Evolutionary conservation across 164 flowering plant species (phyloP).

Genomic region (Kalanchoe fedtschenkoi): DNA sequence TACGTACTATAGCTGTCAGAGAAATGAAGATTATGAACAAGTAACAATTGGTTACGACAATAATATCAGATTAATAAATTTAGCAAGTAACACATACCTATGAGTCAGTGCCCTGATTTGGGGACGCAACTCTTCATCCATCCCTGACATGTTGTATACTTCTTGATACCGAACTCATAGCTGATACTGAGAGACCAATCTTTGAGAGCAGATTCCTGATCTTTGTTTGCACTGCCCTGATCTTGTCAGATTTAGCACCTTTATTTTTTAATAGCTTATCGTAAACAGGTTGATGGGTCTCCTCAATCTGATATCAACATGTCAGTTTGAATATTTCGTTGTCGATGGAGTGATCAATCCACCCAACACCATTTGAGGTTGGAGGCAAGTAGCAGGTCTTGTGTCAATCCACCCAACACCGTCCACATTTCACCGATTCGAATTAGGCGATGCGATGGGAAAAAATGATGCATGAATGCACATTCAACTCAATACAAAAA

Average conservation of each 20-base stretch:
- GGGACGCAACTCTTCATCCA: conserved; percentile 8
- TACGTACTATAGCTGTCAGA: too few species aligned
- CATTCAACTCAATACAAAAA: too few species aligned
- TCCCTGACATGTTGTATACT: conserved; percentile 7
- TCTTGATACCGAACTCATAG: conserved; percentile 1
- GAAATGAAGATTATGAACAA: too few species aligned
- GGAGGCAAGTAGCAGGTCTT: too few species aligned
- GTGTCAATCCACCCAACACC: too few species aligned
- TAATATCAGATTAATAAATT: not conserved
- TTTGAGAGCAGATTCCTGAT: not conserved
- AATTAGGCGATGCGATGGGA: too few species aligned
- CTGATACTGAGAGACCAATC: not conserved
- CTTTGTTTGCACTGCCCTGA: not conserved
- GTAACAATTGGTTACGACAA: not conserved
- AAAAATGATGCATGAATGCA: too few species aligned
- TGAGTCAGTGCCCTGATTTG: conserved; percentile 6
- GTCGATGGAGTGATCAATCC: not conserved
- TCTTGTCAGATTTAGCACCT: conserved; percentile 3
- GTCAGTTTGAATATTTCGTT: not conserved
- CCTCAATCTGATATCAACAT: conserved; percentile 6
- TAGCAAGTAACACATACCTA: conserved; percentile 7
- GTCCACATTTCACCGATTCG: too few species aligned
- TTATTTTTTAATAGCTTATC: conserved; percentile 4
- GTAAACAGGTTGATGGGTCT: not conserved
- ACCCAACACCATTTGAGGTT: too few species aligned